Evolutionary conservation across 306 rosid genomes (phyloP).

Genomic region (Myrica gale): DNA sequence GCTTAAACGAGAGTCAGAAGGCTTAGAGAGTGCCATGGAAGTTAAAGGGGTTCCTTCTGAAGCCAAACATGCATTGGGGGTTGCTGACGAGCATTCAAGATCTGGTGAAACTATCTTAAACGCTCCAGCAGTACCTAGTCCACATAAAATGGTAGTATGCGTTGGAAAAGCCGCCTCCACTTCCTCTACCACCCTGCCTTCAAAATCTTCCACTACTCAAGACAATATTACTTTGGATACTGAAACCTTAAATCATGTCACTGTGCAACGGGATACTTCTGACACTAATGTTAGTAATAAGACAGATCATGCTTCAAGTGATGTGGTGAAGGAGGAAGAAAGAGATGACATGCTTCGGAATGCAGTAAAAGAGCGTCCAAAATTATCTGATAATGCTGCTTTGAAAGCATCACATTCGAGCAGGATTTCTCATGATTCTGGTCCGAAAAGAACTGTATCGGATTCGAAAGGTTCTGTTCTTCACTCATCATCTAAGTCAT

Average conservation of each 20-base stretch:
- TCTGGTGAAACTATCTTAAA: constrained; percentile 35
- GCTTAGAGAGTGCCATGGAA: constrained; percentile 44
- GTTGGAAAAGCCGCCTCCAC: constrained; percentile 54
- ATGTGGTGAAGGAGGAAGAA: constrained; percentile 52
- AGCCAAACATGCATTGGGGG: constrained; percentile 45
- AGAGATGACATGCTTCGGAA: constrained; percentile 46
- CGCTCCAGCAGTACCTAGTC: constrained; percentile 36
- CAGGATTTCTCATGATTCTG: constrained; percentile 59
- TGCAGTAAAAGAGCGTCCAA: constrained; percentile 59
- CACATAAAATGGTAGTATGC: constrained; percentile 38
- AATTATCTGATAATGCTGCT: constrained; percentile 46
- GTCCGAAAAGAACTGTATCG: constrained; percentile 49
- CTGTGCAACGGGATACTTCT: constrained; percentile 42
- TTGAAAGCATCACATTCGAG: constrained; percentile 47
- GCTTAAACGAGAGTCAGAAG: constrained; percentile 52
- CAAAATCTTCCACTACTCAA: constrained; percentile 43
- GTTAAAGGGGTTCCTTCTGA: constrained; percentile 44
- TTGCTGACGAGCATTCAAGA: constrained; percentile 56
- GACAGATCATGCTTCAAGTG: constrained; percentile 52
- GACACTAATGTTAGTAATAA: constrained; percentile 47
- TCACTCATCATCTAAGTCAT: constrained; percentile 49
- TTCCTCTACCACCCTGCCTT: constrained; percentile 39
- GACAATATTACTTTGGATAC: constrained; percentile 50
- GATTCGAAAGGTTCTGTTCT: constrained; percentile 55
- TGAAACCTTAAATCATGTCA: constrained; percentile 39